Conservation (phyloP, 2,329 filamentous ascomycete genomes). For the Claviceps pusilla region DNA sequence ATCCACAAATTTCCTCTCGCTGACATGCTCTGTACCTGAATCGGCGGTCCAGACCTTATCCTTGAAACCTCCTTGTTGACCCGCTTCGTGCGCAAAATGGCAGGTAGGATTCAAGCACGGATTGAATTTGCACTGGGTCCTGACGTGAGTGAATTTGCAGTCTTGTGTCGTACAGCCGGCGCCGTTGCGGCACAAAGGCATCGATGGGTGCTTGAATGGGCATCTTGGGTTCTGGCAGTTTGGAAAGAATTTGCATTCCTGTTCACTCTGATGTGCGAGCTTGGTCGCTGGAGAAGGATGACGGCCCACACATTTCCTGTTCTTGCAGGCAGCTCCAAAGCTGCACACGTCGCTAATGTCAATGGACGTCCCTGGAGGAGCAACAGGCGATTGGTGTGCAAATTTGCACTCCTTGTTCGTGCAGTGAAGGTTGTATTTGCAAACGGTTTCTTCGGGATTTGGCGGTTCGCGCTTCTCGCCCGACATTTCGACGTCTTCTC, state of each 20-base stretch:
- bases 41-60: conserved; percentile 84
- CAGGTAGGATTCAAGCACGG: conserved; percentile 85
- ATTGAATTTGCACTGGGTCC: conserved; percentile 75
- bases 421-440: conserved; percentile 81
- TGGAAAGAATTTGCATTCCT: conserved; percentile 82
- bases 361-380: conserved; percentile 59
- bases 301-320: conserved; percentile 79
- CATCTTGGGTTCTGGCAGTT: conserved; percentile 82
- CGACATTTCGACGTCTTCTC: conserved; percentile 50
- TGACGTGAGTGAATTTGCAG: conserved; percentile 83
- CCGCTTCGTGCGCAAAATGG: conserved; percentile 78
- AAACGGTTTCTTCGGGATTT: conserved; percentile 54
- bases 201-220: conserved; percentile 74
- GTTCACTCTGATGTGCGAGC: conserved; percentile 62
- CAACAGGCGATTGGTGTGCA: conserved; percentile 85
- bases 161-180: conserved; percentile 66
- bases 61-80: conserved; percentile 69
- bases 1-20: conserved; percentile 76
- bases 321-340: conserved; percentile 87
- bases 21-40: conserved; percentile 49
- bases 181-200: conserved; percentile 82
- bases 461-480: conserved; percentile 36
- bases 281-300: conserved; percentile 84
- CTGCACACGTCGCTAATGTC: conserved; percentile 69
- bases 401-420: conserved; percentile 82